Conservation (phyloP, 2,329 filamentous ascomycete species). For the Myriosclerotinia scirpicola region DNA sequence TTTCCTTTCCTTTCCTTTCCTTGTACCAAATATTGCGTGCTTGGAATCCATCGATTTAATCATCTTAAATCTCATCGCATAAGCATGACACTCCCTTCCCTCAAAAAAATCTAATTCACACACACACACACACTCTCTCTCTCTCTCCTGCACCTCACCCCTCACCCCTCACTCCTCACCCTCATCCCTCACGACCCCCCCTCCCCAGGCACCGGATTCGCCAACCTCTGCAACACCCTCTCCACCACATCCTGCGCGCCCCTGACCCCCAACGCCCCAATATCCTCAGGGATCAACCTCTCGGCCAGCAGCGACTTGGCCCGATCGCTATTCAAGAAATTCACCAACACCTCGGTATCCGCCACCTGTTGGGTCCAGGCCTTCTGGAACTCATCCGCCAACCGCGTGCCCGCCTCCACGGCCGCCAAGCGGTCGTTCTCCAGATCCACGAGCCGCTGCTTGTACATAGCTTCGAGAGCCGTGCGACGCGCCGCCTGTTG, state of each 20-base stretch:
- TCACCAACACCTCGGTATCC: slow-evolving; percentile 24
- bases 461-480: neutral
- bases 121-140: too few relatives aligned
- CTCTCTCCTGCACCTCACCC: too few relatives aligned
- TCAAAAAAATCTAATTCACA: too few relatives aligned
- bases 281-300: slow-evolving; percentile 10
- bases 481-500: neutral
- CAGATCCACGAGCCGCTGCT: neutral
- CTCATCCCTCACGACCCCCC: neutral
- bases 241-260: slow-evolving; percentile 12
- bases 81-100: too few relatives aligned
- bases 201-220: neutral
- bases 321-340: slow-evolving; percentile 22
- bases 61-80: too few relatives aligned
- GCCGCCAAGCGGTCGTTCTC: slow-evolving; percentile 9
- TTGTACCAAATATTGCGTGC: too few relatives aligned
- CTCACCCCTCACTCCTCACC: neutral
- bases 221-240: slow-evolving; percentile 13
- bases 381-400: slow-evolving; percentile 22
- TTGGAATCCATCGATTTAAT: too few relatives aligned
- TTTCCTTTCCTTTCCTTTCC: too few relatives aligned
- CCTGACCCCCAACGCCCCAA: neutral
- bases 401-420: neutral
- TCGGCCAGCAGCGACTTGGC: slow-evolving; percentile 7
- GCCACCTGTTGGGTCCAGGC: slow-evolving; percentile 25